These are phyloP conservation scores for Mimosa bimucronata DNA, from an alignment of 306 rosid species.

Conservation along the genomic window DNA sequence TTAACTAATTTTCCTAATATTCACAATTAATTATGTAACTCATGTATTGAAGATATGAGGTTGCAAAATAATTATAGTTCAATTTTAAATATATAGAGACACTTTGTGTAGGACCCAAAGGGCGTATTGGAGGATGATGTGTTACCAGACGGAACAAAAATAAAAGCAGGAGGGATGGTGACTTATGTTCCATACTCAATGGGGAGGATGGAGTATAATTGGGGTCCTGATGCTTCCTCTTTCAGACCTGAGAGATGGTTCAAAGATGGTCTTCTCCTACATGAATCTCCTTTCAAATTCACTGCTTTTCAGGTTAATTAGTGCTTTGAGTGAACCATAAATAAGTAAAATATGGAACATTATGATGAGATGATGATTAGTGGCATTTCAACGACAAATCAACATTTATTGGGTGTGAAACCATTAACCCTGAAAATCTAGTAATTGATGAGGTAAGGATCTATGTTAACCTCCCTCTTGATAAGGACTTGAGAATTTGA, in stretches of 20 bases:
- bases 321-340: background rate
- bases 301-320: slow-evolving; percentile 82
- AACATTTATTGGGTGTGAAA: too few relatives aligned
- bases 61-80: background rate
- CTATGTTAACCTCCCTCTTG: too few relatives aligned
- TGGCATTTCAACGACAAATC: too few relatives aligned
- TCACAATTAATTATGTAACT: too few relatives aligned
- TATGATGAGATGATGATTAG: too few relatives aligned
- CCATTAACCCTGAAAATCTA: too few relatives aligned
- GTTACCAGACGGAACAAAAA: slow-evolving; percentile 87
- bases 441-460: too few relatives aligned
- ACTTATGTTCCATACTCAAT: slow-evolving; percentile 95
- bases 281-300: slow-evolving; percentile 89
- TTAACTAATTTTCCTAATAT: too few relatives aligned
- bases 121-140: slow-evolving; percentile 86
- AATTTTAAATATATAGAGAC: background rate
- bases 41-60: too few relatives aligned
- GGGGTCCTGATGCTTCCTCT: slow-evolving; percentile 85
- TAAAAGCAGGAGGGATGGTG: slow-evolving; percentile 97
- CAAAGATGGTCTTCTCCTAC: slow-evolving; percentile 63
- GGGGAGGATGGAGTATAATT: slow-evolving; percentile 95
- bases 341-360: too few relatives aligned
- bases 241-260: slow-evolving; percentile 92
- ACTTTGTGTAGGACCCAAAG: slow-evolving; percentile 69
- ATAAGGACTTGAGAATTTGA: too few relatives aligned